Evolutionary conservation across 805 yeast species (phyloP), one percentile per base, ranked within the genome.

Genomic region (Ogataea ganodermae): DNA sequence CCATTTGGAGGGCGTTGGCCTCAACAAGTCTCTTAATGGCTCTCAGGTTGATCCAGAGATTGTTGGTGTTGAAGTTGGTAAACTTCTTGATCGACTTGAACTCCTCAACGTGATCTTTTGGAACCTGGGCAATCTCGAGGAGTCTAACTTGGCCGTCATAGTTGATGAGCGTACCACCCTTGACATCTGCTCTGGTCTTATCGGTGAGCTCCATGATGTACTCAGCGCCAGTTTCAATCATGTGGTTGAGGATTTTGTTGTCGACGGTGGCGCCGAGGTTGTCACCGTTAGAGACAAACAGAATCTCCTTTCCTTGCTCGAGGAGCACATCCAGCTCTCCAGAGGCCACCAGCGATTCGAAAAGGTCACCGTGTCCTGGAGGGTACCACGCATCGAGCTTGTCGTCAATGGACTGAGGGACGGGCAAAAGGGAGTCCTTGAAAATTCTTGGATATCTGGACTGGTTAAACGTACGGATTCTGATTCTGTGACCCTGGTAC

Each of bases 361-460:
- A 94, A 68, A 94, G 74, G 72, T 94, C 99, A 72, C 99, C 99
- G 70, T 94, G 99, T 45, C 99, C 99, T n/a, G 99, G 99, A 42
- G 99, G 99, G 68, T 94, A 94, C 99, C 99, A 94, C 48, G 87
- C 76, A 61, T 89, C 92, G 59, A 87, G 77, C 35, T 77, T 76
- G 62, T 89, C 96, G 51, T 84, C 83, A 55, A 68, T 78, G 28
- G 79, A 65, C 56, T 86, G 80, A 50, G 99, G 97, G 40, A 92
- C 97, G 22, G 99, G 99, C 66, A 94, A 79, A 60, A 90, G 73
- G n/a, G 97, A 89, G 70, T 94, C 99, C 74, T 87, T 89, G 75
- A 79, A 86, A 56, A 94, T 89, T 73, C 99, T 83, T 62, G 99
- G 99, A 76, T 83, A 94, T 60, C 94, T 83, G n/a, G 97, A 90